These are phyloP conservation scores for Cytauxzoon felis DNA, from an alignment of 169 alveolate genomes.

Conservation along the genomic window DNA sequence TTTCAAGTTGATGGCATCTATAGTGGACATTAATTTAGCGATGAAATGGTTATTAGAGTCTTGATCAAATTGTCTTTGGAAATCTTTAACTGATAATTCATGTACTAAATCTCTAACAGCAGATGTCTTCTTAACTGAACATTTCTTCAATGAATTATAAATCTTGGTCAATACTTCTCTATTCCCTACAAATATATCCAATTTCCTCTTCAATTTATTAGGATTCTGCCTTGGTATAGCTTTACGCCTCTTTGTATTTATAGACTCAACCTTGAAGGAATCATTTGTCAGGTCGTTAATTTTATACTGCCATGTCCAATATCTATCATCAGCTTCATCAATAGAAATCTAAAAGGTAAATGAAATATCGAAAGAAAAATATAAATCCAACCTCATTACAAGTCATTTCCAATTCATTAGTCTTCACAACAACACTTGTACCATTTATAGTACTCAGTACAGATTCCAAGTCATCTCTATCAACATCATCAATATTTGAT, in stretches of 20 bases:
- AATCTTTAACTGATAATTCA: conserved; percentile 1
- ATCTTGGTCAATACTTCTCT: conserved; percentile 2
- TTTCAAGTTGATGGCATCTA: conserved; percentile 15
- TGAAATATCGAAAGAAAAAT: background rate
- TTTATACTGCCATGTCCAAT: background rate
- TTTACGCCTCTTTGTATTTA: background rate
- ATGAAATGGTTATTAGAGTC: background rate
- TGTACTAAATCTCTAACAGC: background rate
- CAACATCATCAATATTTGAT: background rate
- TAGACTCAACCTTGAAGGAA: background rate
- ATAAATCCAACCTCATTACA: background rate
- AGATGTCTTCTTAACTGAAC: background rate
- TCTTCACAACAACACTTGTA: background rate
- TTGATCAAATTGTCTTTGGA: background rate
- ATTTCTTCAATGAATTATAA: background rate
- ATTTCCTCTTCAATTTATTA: background rate
- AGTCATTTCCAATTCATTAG: background rate
- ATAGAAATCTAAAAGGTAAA: background rate
- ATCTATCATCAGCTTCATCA: background rate
- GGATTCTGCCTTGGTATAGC: background rate
- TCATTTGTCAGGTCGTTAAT: background rate
- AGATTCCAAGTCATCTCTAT: background rate
- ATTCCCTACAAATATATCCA: background rate
- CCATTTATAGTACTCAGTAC: background rate
- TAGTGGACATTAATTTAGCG: background rate